phyloP scores from a whole-genome alignment of 371 early-diverging fungal species.

The Mucor indicus region DNA sequence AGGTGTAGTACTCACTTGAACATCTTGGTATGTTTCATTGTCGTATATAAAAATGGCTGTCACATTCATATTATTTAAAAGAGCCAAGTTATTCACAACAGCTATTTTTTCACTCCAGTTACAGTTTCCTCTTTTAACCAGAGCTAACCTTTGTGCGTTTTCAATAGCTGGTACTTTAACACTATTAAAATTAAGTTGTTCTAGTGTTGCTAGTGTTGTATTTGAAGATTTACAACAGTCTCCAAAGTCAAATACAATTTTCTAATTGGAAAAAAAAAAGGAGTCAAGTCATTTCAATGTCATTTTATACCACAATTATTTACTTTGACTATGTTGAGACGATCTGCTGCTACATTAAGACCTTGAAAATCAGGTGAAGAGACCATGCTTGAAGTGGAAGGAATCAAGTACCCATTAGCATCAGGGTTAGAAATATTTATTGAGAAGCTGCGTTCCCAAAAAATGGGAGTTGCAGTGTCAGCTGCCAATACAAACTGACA shows the following conservation, averaged over 20 bases:
- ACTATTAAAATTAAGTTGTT: constrained; percentile 9
- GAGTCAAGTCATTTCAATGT: no score
- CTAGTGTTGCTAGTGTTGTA: constrained; percentile 10
- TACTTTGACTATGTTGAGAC: constrained; percentile 9
- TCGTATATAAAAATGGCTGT: constrained; percentile 27
- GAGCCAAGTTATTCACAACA: constrained; percentile 7
- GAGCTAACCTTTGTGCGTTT: constrained; percentile 16
- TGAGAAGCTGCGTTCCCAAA: constrained; percentile 8
- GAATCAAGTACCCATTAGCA: neutral
- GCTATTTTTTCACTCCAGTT: constrained; percentile 26
- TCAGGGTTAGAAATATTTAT: constrained; percentile 4
- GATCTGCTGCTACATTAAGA: constrained; percentile 1
- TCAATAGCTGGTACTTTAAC: constrained; percentile 2
- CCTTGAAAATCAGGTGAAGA: constrained; percentile 24
- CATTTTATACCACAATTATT: neutral
- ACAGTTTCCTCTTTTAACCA: constrained; percentile 27
- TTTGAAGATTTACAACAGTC: constrained; percentile 20
- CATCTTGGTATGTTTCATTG: constrained; percentile 9
- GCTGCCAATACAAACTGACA: no score
- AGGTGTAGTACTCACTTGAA: neutral
- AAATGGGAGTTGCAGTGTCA: constrained; percentile 7
- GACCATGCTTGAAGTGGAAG: constrained; percentile 6
- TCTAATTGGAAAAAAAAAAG: no score
- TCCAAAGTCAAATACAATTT: constrained; percentile 24
- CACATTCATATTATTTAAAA: constrained; percentile 4